These are phyloP conservation scores for Hemerocallis citrina DNA, from an alignment of 106 monocot genomes.

Conservation along the genomic window DNA sequence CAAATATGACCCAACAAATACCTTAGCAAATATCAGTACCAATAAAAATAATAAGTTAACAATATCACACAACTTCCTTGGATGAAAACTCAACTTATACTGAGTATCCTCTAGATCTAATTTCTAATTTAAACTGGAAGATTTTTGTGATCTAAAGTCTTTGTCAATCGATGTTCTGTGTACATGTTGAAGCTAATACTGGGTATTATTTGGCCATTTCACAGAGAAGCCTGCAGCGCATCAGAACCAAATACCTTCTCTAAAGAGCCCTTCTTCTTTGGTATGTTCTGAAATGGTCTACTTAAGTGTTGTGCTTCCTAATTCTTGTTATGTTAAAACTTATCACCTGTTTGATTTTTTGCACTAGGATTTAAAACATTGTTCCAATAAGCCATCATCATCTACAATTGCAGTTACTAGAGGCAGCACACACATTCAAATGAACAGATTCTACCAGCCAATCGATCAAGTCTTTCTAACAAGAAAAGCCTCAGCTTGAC, in stretches of 20 bases:
- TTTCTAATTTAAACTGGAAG: neutral
- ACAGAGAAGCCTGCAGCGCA: constrained; percentile 18
- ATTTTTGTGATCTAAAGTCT: neutral
- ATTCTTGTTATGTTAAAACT: neutral
- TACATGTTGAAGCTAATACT: neutral
- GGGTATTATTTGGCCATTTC: constrained; percentile 1
- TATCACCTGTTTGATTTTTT: constrained; percentile 8
- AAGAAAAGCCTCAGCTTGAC: constrained; percentile 9
- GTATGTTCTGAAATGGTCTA: constrained; percentile 21
- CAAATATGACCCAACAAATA: too few relatives aligned
- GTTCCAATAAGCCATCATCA: constrained; percentile 11
- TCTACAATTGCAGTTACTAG: constrained; percentile 12
- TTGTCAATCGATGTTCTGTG: neutral
- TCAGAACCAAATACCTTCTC: constrained; percentile 13
- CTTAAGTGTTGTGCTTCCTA: neutral
- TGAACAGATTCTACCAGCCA: constrained; percentile 59
- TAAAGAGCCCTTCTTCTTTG: constrained; percentile 18
- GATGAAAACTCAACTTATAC: too few relatives aligned
- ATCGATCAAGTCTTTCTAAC: constrained; percentile 48
- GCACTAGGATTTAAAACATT: constrained; percentile 29
- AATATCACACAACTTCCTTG: too few relatives aligned
- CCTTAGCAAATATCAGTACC: too few relatives aligned
- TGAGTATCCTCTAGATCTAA: too few relatives aligned
- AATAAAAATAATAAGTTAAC: too few relatives aligned
- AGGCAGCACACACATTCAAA: constrained; percentile 7